These are phyloP conservation scores for Stipa capillata DNA, from an alignment of 176 grass and related monocot genomes.

Conservation along the genomic window DNA sequence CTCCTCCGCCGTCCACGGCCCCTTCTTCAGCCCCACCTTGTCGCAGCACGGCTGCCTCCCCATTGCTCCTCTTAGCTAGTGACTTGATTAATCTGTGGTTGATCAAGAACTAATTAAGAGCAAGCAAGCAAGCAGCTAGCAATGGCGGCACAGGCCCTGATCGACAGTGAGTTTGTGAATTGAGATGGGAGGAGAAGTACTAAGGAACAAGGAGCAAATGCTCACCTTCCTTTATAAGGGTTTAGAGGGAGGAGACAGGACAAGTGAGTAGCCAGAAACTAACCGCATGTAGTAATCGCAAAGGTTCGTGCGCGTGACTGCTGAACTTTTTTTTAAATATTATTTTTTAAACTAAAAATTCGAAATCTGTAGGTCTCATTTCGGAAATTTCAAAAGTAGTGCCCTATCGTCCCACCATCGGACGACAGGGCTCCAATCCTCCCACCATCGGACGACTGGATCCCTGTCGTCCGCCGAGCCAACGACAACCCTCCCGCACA, in stretches of 20 bases:
- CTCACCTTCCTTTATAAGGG: constrained; percentile 48
- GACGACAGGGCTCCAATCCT: too few relatives aligned
- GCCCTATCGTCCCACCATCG: too few relatives aligned
- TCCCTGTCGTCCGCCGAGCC: too few relatives aligned
- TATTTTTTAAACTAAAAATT: too few relatives aligned
- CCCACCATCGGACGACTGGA: too few relatives aligned
- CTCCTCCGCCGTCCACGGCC: constrained; percentile 71
- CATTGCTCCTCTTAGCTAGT: constrained; percentile 33
- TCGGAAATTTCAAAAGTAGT: too few relatives aligned
- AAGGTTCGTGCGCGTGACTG: not conserved
- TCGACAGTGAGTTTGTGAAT: too few relatives aligned
- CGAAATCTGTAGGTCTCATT: too few relatives aligned
- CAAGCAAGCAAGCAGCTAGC: not conserved
- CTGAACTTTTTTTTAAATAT: too few relatives aligned
- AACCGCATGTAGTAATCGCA: not conserved
- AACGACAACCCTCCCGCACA: too few relatives aligned
- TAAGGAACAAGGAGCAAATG: constrained; percentile 15
- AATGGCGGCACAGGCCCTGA: not conserved
- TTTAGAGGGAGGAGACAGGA: not conserved
- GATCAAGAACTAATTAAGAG: not conserved
- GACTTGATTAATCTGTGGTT: too few relatives aligned
- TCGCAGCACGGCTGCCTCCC: constrained; percentile 85
- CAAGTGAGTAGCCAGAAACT: not conserved
- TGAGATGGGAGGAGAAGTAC: not conserved
- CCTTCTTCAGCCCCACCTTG: constrained; percentile 75